phyloP scores from a whole-genome alignment of 495 filamentous ascomycete genomes.

The Xylaria nigripes region DNA sequence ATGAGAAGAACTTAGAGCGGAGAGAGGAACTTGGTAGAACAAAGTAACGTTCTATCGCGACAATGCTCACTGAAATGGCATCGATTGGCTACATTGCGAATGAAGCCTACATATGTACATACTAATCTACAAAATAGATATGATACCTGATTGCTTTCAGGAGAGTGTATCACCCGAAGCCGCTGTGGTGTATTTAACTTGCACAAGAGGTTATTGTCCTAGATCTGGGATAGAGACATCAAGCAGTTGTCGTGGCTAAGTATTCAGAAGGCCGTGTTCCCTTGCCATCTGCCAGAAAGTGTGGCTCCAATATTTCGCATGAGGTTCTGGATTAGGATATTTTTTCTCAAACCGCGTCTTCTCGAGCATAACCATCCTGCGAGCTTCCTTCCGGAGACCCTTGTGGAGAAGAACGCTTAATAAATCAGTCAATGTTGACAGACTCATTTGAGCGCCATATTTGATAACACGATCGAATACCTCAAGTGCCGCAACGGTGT shows the following conservation, averaged over 20 bases:
- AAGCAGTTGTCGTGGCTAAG: background rate
- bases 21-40: background rate
- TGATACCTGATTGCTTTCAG: background rate
- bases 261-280: conserved; percentile 25
- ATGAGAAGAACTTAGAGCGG: background rate
- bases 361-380: conserved; percentile 27
- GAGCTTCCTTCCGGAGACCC: conserved; percentile 30
- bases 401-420: conserved; percentile 38
- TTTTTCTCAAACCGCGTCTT: conserved; percentile 28
- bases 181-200: background rate
- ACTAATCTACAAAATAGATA: conserved; percentile 7
- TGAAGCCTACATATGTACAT: conserved; percentile 5
- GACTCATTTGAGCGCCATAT: conserved; percentile 30
- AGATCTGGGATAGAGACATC: background rate
- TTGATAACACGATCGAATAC: conserved; percentile 39
- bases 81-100: background rate
- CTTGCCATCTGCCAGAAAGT: conserved; percentile 36
- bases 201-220: background rate
- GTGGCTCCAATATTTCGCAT: conserved; percentile 30
- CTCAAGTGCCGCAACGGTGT: conserved; percentile 42
- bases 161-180: background rate
- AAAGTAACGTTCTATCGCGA: background rate
- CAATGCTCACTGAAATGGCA: background rate
- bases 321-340: conserved; percentile 13
- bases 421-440: conserved; percentile 40